Evolutionary conservation across 163 green algal species (phyloP), one percentile per base, ranked within the genome.

Genomic region (Volvox carteri): DNA sequence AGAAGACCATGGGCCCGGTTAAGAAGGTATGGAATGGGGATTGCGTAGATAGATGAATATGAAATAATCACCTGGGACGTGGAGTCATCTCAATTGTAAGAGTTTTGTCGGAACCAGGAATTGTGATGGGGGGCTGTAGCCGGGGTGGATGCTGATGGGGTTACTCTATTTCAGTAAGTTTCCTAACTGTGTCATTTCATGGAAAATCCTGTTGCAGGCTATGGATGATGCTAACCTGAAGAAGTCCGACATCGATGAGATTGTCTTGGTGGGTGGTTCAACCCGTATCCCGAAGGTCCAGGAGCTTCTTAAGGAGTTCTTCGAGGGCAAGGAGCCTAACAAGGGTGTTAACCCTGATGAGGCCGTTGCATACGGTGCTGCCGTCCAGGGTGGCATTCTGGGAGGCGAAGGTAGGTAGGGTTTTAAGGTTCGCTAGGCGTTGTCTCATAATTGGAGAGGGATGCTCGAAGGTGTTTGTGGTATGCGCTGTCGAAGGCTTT

Each of bases 251-350:
- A 98, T 99, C 77, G 93, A 99, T 81, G 98, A 99, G 93, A 98
- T 99, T 75, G 97, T 99, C 83, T 93, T 99, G 83, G 98, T 99
- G 48, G 98, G 98, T 60, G 98, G 98, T 76, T 98, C 95, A 86
- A 99, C 98, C 2, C 96, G 98, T 89, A 99, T 99, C 93, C 98
- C 98, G 86, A 99, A 99, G 94, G 98, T 99, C 44, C 98, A 99
- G 93, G 91, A 97, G 78, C 94, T 99, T 35, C 95, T 99, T 76
- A 98, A 97, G 94, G 96, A 94, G 72, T 99, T 95, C 93, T 99
- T 99, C 87, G 95, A 98, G 54, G 98, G 98, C 91, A 99, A 99
- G 96, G 97, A 99, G 94, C 98, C 97, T 78, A 99, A 97, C 96
- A 99, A 99, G 92, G 97, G 97, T 25, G 95, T 99, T 85, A 99